Conservation (phyloP, 2,329 filamentous ascomycete species). For the Alternaria gaisen region DNA sequence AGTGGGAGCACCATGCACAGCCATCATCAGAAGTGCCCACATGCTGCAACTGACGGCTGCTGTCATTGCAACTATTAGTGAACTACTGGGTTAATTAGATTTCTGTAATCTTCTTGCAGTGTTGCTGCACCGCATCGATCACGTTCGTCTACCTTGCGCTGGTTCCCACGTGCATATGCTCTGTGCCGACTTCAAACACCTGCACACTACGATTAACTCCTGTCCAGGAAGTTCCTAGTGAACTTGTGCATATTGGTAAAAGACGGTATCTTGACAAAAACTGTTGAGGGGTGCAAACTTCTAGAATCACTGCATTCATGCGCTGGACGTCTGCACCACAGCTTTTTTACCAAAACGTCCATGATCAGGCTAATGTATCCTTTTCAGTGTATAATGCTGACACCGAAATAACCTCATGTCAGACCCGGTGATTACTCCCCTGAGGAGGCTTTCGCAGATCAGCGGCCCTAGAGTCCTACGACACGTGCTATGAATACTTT, state of each 20-base stretch:
- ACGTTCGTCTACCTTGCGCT: background rate
- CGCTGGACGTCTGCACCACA: background rate
- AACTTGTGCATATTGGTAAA: background rate
- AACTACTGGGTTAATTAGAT: background rate
- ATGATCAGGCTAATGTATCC: background rate
- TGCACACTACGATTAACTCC: background rate
- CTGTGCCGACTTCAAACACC: background rate
- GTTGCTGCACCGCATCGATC: background rate
- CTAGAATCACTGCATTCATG: background rate
- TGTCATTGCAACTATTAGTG: background rate
- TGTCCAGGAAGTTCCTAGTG: background rate
- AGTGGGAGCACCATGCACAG: slow-evolving; percentile 24
- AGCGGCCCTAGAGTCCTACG: background rate
- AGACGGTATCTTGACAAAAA: background rate
- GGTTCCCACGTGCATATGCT: background rate
- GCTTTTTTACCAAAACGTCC: background rate
- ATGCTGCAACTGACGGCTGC: background rate
- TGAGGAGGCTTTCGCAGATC: background rate
- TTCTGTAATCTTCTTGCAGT: background rate
- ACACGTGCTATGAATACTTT: background rate
- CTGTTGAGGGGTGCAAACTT: background rate
- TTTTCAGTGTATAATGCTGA: slow-evolving; percentile 1
- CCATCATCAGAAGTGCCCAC: slow-evolving; percentile 20
- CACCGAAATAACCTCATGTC: background rate
- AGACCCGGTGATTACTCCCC: slow-evolving; percentile 1